Percentiles rank a stretch among this genome's conserved stretches.
These are phyloP conservation scores for Stachybotrys elegans DNA, from an alignment of 2,329 filamentous ascomycete genomes.

Conservation along the genomic window DNA sequence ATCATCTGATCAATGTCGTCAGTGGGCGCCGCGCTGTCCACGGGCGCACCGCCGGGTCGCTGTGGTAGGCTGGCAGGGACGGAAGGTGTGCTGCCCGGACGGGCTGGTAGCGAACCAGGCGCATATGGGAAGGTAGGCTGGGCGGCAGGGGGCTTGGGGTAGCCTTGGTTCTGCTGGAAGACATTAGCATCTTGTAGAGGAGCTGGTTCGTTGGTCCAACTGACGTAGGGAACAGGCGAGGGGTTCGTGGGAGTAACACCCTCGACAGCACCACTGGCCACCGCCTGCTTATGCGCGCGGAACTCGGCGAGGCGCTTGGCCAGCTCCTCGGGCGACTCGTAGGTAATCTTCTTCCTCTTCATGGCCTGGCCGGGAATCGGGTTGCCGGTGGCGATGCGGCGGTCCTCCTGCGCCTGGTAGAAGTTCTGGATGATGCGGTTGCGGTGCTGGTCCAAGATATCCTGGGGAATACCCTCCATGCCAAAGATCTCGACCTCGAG, in stretches of 20 bases:
- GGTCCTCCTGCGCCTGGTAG: conserved; percentile 79
- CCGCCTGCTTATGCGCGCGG: conserved; percentile 59
- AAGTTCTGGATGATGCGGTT: conserved; percentile 81
- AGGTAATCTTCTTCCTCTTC: conserved; percentile 66
- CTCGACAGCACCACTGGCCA: conserved; percentile 39
- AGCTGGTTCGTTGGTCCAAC: no score
- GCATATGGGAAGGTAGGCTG: conserved; percentile 28
- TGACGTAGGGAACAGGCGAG: conserved; percentile 53
- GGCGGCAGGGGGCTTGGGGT: conserved; percentile 15
- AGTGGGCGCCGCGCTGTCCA: conserved; percentile 28
- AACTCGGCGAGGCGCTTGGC: conserved; percentile 77
- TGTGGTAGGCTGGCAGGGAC: conserved; percentile 38
- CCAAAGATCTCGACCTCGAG: conserved; percentile 96
- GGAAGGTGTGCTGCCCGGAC: conserved; percentile 34
- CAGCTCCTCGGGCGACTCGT: conserved; percentile 71
- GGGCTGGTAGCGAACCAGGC: conserved; percentile 38
- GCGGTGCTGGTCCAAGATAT: conserved; percentile 76
- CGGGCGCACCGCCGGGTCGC: conserved; percentile 28
- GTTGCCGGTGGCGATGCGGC: conserved; percentile 78
- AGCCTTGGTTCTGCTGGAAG: conserved; percentile 15
- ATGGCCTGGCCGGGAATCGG: conserved; percentile 61
- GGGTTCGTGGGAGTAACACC: conserved; percentile 28
- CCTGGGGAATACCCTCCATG: conserved; percentile 92
- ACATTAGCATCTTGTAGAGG: conserved; percentile 29
- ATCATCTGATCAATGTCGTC: conserved; percentile 64